Conservation (phyloP, 2,329 filamentous ascomycete species). For the Fusarium nematophilum region DNA sequence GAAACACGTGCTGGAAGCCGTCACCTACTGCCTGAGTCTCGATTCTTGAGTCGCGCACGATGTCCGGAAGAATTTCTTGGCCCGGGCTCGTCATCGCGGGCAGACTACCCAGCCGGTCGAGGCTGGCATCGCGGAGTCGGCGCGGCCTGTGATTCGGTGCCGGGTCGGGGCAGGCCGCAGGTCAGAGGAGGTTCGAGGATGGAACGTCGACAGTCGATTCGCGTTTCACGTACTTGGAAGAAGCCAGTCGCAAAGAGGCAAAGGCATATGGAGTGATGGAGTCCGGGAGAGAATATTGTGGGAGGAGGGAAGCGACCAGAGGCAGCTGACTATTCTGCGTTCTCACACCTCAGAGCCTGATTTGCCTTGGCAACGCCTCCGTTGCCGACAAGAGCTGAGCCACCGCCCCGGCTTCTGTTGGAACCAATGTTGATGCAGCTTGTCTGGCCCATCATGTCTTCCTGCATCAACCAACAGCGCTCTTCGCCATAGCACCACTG, state of each 20-base stretch:
- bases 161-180: too few species aligned
- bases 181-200: too few species aligned
- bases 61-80: neutral
- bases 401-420: slow-evolving; percentile 48
- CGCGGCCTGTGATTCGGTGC: too few species aligned
- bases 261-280: too few species aligned
- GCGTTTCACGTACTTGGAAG: too few species aligned
- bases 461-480: slow-evolving; percentile 43
- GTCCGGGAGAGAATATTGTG: too few species aligned
- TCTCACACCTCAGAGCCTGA: too few species aligned
- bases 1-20: neutral
- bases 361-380: slow-evolving; percentile 1
- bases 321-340: too few species aligned
- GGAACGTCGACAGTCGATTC: too few species aligned
- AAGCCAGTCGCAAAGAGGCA: too few species aligned
- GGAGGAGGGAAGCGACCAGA: too few species aligned
- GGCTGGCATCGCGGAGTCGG: neutral
- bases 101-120: neutral
- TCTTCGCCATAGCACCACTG: slow-evolving; percentile 8
- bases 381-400: slow-evolving; percentile 25
- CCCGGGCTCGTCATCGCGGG: neutral
- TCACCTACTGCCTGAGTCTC: neutral
- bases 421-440: too few species aligned
- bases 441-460: slow-evolving; percentile 46
- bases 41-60: neutral